Conservation (phyloP, 2,329 filamentous ascomycete species). For the Penicillium occitanis region DNA sequence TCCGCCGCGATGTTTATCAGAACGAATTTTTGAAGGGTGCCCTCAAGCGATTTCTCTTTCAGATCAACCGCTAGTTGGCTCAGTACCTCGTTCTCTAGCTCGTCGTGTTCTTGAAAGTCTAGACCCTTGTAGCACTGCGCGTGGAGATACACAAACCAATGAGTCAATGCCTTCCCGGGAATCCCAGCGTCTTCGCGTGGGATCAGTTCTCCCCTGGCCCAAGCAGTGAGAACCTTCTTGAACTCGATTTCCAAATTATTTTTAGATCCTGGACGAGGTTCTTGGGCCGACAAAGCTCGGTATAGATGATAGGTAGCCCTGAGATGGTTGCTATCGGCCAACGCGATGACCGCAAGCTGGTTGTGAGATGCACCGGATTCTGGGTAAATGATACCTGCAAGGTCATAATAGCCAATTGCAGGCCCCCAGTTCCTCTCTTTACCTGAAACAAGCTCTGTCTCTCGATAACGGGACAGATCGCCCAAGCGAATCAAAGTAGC, state of each 20-base stretch:
- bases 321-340: slow-evolving; percentile 74
- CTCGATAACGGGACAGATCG: slow-evolving; percentile 84
- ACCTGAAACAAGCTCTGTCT: slow-evolving; percentile 63
- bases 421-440: slow-evolving; percentile 75
- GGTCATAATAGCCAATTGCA: slow-evolving; percentile 78
- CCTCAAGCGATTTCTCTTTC: slow-evolving; percentile 65
- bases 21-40: slow-evolving; percentile 72
- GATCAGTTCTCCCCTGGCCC: slow-evolving; percentile 56
- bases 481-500: slow-evolving; percentile 81
- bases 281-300: slow-evolving; percentile 70
- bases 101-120: slow-evolving; percentile 70
- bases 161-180: slow-evolving; percentile 61
- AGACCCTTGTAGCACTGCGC: slow-evolving; percentile 78
- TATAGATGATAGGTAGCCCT: slow-evolving; percentile 88
- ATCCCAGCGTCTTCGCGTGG: slow-evolving; percentile 51
- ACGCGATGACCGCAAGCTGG: slow-evolving; percentile 82
- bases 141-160: slow-evolving; percentile 84
- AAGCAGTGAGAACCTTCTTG: slow-evolving; percentile 60
- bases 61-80: slow-evolving; percentile 72
- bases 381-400: slow-evolving; percentile 77
- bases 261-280: slow-evolving; percentile 72
- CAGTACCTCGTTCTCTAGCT: slow-evolving; percentile 82
- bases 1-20: slow-evolving; percentile 86
- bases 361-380: slow-evolving; percentile 81
- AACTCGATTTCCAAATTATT: slow-evolving; percentile 80